Conservation (phyloP, 1,284 basidiomycete genomes). For the Cryptococcus sp. region DNA sequence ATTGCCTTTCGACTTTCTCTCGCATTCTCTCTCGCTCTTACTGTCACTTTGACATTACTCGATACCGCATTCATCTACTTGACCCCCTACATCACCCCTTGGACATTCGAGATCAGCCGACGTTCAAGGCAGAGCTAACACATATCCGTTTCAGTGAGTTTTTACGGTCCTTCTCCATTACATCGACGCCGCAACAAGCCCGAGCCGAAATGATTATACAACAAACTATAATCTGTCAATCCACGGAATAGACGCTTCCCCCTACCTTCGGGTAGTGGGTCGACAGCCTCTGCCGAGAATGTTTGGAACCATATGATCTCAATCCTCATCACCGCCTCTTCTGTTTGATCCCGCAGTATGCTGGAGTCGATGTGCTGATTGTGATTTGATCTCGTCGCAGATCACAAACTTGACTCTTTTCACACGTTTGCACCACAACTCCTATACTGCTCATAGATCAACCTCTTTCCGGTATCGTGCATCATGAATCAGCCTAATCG, state of each 20-base stretch:
- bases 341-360: constrained; percentile 9
- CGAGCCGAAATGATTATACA: constrained; percentile 53
- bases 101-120: too few relatives aligned
- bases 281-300: constrained; percentile 43
- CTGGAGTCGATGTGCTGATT: background rate
- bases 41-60: too few relatives aligned
- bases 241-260: constrained; percentile 55
- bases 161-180: background rate
- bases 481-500: constrained; percentile 90
- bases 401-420: background rate
- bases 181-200: background rate
- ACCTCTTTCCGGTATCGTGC: too few relatives aligned
- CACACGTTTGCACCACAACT: too few relatives aligned
- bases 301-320: constrained; percentile 35
- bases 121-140: too few relatives aligned
- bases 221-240: constrained; percentile 60
- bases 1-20: too few relatives aligned
- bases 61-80: too few relatives aligned
- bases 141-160: too few relatives aligned
- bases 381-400: background rate
- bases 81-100: too few relatives aligned
- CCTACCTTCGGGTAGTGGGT: constrained; percentile 25
- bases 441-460: too few relatives aligned
- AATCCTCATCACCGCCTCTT: constrained; percentile 13
- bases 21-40: too few relatives aligned